phyloP scores from a whole-genome alignment of 2,329 filamentous ascomycete species.

The Aureobasidium mangrovei region DNA sequence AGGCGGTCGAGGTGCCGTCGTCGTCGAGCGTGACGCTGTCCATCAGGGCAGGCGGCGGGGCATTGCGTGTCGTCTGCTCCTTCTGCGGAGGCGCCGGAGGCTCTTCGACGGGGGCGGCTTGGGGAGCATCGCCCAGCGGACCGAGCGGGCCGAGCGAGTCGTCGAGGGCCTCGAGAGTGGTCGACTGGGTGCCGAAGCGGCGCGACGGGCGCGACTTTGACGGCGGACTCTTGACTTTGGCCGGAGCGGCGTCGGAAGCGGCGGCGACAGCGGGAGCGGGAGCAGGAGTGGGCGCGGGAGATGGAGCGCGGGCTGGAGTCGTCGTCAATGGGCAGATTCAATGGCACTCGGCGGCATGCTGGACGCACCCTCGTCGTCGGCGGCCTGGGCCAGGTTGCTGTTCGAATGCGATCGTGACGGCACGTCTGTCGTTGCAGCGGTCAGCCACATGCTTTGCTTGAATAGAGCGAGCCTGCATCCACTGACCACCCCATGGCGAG shows the following conservation, averaged over 20 bases:
- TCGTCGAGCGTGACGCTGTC: constrained; percentile 65
- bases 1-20: constrained; percentile 36
- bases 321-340: not conserved
- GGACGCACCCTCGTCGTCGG: constrained; percentile 21
- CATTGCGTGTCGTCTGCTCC: constrained; percentile 40
- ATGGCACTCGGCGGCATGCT: not conserved
- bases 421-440: constrained; percentile 32
- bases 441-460: not conserved
- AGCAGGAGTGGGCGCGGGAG: not conserved
- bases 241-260: constrained; percentile 22
- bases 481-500: constrained; percentile 18
- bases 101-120: constrained; percentile 40
- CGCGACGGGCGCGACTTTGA: constrained; percentile 41
- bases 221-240: constrained; percentile 19
- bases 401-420: constrained; percentile 37
- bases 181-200: constrained; percentile 63
- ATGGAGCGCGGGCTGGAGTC: not conserved
- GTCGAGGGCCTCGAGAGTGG: constrained; percentile 69
- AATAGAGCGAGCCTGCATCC: not conserved
- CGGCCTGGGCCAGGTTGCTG: constrained; percentile 32
- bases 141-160: constrained; percentile 69
- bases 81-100: constrained; percentile 58
- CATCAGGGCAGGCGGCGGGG: constrained; percentile 48
- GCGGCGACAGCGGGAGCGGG: constrained; percentile 16
- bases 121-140: constrained; percentile 46